Conservation (phyloP, 306 rosid genomes). For the Glycyrrhiza uralensis region DNA sequence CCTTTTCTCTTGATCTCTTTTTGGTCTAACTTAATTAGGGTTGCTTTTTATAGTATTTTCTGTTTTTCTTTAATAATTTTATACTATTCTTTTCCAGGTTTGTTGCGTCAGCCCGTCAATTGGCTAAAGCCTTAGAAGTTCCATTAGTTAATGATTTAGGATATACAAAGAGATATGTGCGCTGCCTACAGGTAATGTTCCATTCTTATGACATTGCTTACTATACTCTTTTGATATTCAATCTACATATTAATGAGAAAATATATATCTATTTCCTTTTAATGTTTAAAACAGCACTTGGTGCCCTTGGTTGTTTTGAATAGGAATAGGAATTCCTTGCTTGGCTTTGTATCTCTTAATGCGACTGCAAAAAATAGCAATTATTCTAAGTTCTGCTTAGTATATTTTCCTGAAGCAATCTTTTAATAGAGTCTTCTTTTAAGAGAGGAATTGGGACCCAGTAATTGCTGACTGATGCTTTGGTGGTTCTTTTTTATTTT, state of each 20-base stretch:
- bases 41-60: background rate
- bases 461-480: background rate
- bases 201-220: background rate
- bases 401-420: background rate
- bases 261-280: background rate
- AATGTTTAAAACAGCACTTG: background rate
- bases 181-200: constrained; percentile 89
- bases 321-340: background rate
- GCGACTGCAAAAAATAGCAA: background rate
- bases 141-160: constrained; percentile 99
- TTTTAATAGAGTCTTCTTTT: background rate
- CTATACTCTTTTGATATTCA: background rate
- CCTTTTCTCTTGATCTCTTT: constrained; percentile 9
- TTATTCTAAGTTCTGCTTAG: background rate
- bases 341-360: background rate
- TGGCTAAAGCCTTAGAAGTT: constrained; percentile 97
- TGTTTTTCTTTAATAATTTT: background rate
- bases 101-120: constrained; percentile 87
- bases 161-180: constrained; percentile 95
- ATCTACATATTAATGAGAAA: background rate
- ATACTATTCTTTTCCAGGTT: constrained; percentile 53
- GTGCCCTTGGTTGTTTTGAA: background rate
- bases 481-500: background rate
- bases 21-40: constrained; percentile 19
- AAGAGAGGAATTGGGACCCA: background rate